A percentile compares a stretch with the other conserved stretches of the same genome.
These are phyloP conservation scores for Rauvolfia tetraphylla DNA, from an alignment of 257 asterid genomes.

Conservation along the genomic window DNA sequence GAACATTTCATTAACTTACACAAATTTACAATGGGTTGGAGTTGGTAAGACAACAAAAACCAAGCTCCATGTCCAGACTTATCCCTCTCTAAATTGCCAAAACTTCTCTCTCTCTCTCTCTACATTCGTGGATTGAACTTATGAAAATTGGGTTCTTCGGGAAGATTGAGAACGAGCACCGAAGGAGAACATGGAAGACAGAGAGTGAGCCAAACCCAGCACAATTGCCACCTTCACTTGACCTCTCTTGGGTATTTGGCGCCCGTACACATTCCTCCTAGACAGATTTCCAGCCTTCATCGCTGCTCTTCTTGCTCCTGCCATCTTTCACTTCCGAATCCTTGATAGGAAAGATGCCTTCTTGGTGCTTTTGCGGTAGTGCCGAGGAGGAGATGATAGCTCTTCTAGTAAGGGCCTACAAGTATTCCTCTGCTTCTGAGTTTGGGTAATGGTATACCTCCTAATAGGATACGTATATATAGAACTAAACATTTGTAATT, in stretches of 20 bases:
- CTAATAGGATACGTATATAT: conserved; percentile 8
- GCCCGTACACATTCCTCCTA: conserved; percentile 39
- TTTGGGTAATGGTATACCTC: not conserved
- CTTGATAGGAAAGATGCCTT: not conserved
- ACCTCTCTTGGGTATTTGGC: conserved; percentile 67
- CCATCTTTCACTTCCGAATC: conserved; percentile 32
- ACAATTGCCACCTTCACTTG: conserved; percentile 69
- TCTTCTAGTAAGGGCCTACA: not conserved
- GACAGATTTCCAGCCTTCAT: conserved; percentile 29
- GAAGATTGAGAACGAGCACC: conserved; percentile 33
- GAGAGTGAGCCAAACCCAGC: conserved; percentile 50
- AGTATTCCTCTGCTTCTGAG: not conserved
- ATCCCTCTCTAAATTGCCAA: conserved; percentile 8
- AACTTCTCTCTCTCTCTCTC: conserved; percentile 3
- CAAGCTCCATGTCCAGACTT: conserved; percentile 18
- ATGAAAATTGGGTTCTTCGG: conserved; percentile 13
- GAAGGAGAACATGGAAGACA: conserved; percentile 40
- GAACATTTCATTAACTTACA: not conserved
- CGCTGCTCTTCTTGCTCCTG: conserved; percentile 37
- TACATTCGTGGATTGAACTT: not conserved
- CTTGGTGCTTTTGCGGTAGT: not conserved
- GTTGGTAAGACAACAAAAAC: conserved; percentile 1
- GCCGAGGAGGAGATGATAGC: not conserved
- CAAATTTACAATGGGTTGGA: conserved; percentile 21
- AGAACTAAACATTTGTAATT: not conserved